phyloP scores from a whole-genome alignment of 768 basidiomycete genomes.

The Lactarius deliciosus region DNA sequence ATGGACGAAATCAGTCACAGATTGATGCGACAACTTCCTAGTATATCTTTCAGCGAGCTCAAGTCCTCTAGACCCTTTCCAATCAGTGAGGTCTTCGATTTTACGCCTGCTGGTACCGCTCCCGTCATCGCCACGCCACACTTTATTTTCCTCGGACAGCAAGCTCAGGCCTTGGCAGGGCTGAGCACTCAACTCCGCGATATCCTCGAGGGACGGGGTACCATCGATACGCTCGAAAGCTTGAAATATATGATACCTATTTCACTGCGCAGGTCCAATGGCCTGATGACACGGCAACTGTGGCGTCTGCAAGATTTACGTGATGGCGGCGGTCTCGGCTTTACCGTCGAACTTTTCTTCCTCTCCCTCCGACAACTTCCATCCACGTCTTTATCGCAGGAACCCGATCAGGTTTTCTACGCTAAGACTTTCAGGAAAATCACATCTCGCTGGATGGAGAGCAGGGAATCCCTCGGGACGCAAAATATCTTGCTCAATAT shows the following conservation, averaged over 20 bases:
- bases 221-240: not conserved
- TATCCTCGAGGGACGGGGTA: not conserved
- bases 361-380: slow-evolving; percentile 3
- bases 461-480: not conserved
- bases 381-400: not conserved
- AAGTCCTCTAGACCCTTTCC: no score
- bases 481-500: slow-evolving; percentile 9
- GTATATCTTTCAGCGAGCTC: not conserved
- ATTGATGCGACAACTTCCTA: slow-evolving; percentile 13
- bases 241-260: not conserved
- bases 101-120: no score
- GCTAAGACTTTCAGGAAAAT: not conserved
- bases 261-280: not conserved
- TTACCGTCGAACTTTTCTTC: slow-evolving; percentile 16
- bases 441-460: not conserved
- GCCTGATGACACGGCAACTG: slow-evolving; percentile 7
- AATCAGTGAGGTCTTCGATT: no score
- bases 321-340: slow-evolving; percentile 3
- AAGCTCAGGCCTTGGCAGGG: not conserved
- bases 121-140: no score
- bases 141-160: not conserved
- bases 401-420: not conserved
- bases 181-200: not conserved
- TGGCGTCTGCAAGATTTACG: slow-evolving; percentile 18
- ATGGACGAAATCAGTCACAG: slow-evolving; percentile 5